Percentiles rank a stretch among this genome's conserved stretches.
phyloP scores from a whole-genome alignment of 1,284 basidiomycete species.

The Phylloboletellus chloephorus region DNA sequence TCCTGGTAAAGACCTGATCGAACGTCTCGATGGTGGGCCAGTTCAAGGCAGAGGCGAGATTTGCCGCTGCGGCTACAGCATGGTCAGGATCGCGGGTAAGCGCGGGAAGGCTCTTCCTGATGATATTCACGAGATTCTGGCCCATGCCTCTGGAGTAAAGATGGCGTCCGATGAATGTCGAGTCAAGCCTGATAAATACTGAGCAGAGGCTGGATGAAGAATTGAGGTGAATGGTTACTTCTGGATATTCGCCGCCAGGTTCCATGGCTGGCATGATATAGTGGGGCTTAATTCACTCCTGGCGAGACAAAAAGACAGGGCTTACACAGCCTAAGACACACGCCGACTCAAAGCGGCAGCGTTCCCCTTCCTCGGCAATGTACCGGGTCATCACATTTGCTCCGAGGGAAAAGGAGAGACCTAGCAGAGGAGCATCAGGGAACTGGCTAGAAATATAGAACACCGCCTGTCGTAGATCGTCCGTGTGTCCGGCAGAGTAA shows the following conservation, averaged over 20 bases:
- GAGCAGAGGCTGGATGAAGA: conserved; percentile 14
- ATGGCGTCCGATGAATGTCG: conserved; percentile 57
- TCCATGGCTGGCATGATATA: conserved; percentile 59
- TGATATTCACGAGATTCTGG: conserved; percentile 64
- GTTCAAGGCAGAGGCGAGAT: conserved; percentile 42
- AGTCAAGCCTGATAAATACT: conserved; percentile 47
- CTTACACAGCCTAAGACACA: conserved; percentile 79
- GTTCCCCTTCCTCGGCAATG: conserved; percentile 79
- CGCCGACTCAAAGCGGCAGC: conserved; percentile 70
- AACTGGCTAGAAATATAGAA: conserved; percentile 72
- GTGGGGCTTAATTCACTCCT: conserved; percentile 10
- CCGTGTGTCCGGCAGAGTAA: conserved; percentile 83
- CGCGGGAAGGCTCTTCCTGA: conserved; percentile 55
- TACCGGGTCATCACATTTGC: conserved; percentile 92
- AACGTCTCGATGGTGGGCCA: conserved; percentile 56
- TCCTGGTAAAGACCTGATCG: conserved; percentile 63
- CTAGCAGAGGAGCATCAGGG: conserved; percentile 79
- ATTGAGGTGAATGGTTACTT: conserved; percentile 38
- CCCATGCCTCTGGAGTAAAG: conserved; percentile 86
- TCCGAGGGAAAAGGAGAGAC: conserved; percentile 91
- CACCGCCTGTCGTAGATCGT: conserved; percentile 80
- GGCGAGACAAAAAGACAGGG: conserved; percentile 10
- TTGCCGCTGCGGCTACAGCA: conserved; percentile 44
- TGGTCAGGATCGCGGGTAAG: conserved; percentile 50
- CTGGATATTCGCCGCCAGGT: conserved; percentile 56